A percentile compares a stretch with the other conserved stretches of the same genome.
These are phyloP conservation scores for Candida koratica DNA, from an alignment of 805 yeast species.

Conservation along the genomic window DNA sequence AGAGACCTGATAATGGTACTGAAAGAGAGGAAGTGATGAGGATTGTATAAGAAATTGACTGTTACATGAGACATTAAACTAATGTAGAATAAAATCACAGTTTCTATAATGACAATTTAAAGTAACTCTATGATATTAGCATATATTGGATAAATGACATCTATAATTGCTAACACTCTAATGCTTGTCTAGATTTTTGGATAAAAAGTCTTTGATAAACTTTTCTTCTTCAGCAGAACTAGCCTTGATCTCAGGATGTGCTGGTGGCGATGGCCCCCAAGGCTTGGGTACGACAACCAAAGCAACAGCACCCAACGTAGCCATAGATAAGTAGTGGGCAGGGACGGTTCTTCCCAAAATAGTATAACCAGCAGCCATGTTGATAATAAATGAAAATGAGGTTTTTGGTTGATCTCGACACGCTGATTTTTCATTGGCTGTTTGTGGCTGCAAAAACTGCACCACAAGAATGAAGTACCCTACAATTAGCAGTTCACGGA, in stretches of 20 bases:
- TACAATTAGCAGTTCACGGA: background rate
- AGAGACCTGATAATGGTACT: no score
- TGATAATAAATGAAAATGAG: constrained; percentile 2
- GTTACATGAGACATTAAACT: no score
- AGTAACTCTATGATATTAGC: no score
- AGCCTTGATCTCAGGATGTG: constrained; percentile 69
- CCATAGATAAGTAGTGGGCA: constrained; percentile 79
- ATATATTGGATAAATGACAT: no score
- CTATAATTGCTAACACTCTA: no score
- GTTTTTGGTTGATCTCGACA: no score
- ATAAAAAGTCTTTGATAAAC: constrained; percentile 67
- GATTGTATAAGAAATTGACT: no score
- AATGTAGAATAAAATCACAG: no score
- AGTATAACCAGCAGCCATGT: constrained; percentile 80
- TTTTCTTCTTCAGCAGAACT: constrained; percentile 84
- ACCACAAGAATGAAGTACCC: constrained; percentile 1
- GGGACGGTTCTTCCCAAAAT: constrained; percentile 82
- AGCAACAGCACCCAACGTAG: constrained; percentile 69
- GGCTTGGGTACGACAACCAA: constrained; percentile 69
- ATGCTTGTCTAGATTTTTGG: constrained; percentile 43
- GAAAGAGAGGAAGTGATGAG: no score
- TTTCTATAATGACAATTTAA: no score
- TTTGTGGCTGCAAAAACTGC: constrained; percentile 16
- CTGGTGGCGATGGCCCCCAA: constrained; percentile 59
- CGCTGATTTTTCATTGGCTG: constrained; percentile 10